Evolutionary conservation across 1,139 yeast species (phyloP), one percentile per base, ranked within the genome.

Genomic region (Nakaseomyces nivariensis): DNA sequence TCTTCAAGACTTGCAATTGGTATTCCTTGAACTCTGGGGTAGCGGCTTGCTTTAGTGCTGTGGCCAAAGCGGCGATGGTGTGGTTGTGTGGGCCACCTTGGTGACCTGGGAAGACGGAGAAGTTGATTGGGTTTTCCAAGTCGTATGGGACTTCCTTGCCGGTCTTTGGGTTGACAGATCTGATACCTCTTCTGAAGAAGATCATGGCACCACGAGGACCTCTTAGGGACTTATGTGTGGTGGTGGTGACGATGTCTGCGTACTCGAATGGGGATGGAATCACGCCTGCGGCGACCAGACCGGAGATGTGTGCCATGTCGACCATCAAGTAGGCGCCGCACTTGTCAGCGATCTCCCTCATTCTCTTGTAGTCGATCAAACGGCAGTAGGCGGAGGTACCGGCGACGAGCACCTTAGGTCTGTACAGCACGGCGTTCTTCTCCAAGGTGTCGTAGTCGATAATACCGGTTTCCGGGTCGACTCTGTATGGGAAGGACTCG

Each of bases 11-110:
- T 67, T 84, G 85, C 66, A 76, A 74, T 75, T 92, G 98, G 75
- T 92, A 92, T 67, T 81, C 81, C 72, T 81, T 87, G 75, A 87
- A 92, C 70, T 88, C 96, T 51, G 95, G 95, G 49, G 94, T 79
- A 53, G 82, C 79, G 54, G 96, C 95, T 74, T 92, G 98, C 70
- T 87, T 88, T 67, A 92, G 79, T 54, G 98, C 98, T 56, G 94
- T 90, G 44, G 97, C 97, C 66, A 92, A 77, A 45, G 97, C 98
- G 56, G 97, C 84, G 68, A 92, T 92, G 61, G 97, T 92, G 75
- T 92, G 97, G 76, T 92, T 92, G 73, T 92, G 97, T 59, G 98
- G 98, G 69, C 98, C 98, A 77, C 98, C 98, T 76, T 92, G 98
- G 73, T 92, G 97, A 63, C 97, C 97, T 62, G 98, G 98, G 90